phyloP scores from a whole-genome alignment of 2,329 filamentous ascomycete genomes.

The Neurospora sp. region DNA sequence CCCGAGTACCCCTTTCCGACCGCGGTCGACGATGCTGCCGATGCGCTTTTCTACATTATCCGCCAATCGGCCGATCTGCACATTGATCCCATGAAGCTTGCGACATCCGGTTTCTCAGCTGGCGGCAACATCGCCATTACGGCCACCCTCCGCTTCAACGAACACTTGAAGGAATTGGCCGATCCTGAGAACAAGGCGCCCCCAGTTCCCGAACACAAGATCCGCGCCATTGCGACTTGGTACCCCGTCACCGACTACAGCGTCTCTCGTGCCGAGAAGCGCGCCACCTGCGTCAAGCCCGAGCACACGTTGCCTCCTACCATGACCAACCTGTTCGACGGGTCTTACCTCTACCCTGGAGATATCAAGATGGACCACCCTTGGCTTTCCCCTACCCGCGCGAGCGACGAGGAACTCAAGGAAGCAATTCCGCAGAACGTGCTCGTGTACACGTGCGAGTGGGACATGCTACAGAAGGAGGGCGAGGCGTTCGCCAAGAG shows the following conservation, averaged over 20 bases:
- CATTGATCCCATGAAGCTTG: conserved; percentile 45
- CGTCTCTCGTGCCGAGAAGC: conserved; percentile 43
- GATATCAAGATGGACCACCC: conserved; percentile 40
- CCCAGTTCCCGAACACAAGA: conserved; percentile 31
- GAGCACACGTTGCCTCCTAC: conserved; percentile 48
- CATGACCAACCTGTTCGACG: conserved; percentile 54
- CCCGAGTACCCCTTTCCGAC: conserved; percentile 56
- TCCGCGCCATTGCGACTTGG: conserved; percentile 47
- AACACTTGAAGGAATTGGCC: conserved; percentile 24
- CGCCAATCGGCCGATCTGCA: conserved; percentile 45
- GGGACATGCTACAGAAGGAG: conserved; percentile 54
- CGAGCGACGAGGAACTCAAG: conserved; percentile 39
- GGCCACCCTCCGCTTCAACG: conserved; percentile 25
- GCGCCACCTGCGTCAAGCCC: conserved; percentile 41
- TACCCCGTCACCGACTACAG: conserved; percentile 57
- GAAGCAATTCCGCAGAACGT: conserved; percentile 40
- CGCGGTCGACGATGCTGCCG: conserved; percentile 55
- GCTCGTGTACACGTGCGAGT: conserved; percentile 53
- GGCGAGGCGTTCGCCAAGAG: conserved; percentile 52
- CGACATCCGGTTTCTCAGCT: conserved; percentile 55
- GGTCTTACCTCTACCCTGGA: conserved; percentile 48
- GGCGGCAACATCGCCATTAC: conserved; percentile 48
- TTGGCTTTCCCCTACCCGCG: conserved; percentile 48
- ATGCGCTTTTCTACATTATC: conserved; percentile 52
- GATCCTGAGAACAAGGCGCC: conserved; percentile 23